Evolutionary conservation across 1,284 basidiomycete genomes (phyloP), one percentile per base, ranked within the genome.

Genomic region (Heterobasidion occidentale): DNA sequence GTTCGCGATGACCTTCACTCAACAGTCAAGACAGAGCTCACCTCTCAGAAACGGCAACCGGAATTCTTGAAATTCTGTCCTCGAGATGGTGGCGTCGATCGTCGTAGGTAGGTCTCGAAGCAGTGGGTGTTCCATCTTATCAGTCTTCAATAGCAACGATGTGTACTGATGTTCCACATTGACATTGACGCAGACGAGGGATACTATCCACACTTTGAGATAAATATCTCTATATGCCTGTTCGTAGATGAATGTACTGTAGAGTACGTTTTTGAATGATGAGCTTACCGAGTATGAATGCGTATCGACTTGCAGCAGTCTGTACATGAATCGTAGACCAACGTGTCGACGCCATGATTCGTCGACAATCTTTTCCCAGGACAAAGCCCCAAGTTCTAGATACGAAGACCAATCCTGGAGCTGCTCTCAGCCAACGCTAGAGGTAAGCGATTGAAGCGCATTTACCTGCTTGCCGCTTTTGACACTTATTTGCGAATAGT

Each of bases 241-340:
- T 27, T 27, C 27, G 27, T 27, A 27, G 27, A 27, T 27, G 27
- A 27, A 27, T 27, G 6, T 27, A 27, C 27, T 6, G 6, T 27
- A 27, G 4, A 27, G 3, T 27, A 27, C 6, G 27, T 4, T 27
- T 27, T 27, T 6, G 6, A 27, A 27, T 27, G 27, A 27, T 27
- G 27, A 19, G 9, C 36, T 12, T 38, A 52, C 51, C 51, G 27
- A 19, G 36, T 52, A 52, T 38, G 36, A 36, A 19, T 27, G 36
- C 14, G 51, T 35, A 15, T 52, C 51, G 11, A 36, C 9, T 19
- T 52, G 12, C 36, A 52, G 51, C 36, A 52, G 34, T 9, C 19
- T 14, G 36, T 35, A 52, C 51, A 52, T 52, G n/a, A 52, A 52
- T 12, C 36, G 51, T 11, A 52, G 36, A n/a, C 51, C 51, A 44